Conservation (phyloP, 1,139 yeast species). For the Arxiozyma slooffiae region DNA sequence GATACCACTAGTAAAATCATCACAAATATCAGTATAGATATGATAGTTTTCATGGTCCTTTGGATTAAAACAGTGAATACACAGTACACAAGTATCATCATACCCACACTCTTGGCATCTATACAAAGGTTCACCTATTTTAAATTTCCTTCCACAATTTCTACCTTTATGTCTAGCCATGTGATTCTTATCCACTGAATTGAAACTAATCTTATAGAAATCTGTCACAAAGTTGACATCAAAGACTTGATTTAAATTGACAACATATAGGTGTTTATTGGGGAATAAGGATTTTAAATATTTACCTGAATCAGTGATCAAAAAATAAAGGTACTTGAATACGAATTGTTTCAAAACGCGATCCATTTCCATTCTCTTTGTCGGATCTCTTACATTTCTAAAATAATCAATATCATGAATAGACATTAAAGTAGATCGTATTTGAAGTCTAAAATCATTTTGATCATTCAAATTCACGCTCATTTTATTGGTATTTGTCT, state of each 20-base stretch:
- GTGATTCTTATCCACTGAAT: constrained; percentile 1
- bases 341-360: constrained; percentile 18
- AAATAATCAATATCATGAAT: constrained; percentile 18
- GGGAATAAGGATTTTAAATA: constrained; percentile 17
- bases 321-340: constrained; percentile 21
- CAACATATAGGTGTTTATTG: constrained; percentile 5
- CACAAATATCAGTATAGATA: constrained; percentile 44
- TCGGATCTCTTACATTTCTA: constrained; percentile 20
- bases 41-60: constrained; percentile 58
- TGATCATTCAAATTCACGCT: neutral
- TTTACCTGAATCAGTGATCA: constrained; percentile 19
- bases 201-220: constrained; percentile 7
- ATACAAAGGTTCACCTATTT: constrained; percentile 53
- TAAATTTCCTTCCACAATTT: constrained; percentile 56
- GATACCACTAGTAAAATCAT: constrained; percentile 46
- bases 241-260: constrained; percentile 14
- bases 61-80: constrained; percentile 59
- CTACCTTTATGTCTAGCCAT: constrained; percentile 36
- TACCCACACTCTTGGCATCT: constrained; percentile 60
- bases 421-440: constrained; percentile 13
- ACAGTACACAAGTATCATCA: constrained; percentile 67
- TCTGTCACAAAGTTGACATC: constrained; percentile 8
- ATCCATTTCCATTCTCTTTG: constrained; percentile 25
- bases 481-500: neutral
- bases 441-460: constrained; percentile 5